These are phyloP conservation scores for Aspergillus sp. DNA, from an alignment of 2,329 filamentous ascomycete species.

Conservation along the genomic window DNA sequence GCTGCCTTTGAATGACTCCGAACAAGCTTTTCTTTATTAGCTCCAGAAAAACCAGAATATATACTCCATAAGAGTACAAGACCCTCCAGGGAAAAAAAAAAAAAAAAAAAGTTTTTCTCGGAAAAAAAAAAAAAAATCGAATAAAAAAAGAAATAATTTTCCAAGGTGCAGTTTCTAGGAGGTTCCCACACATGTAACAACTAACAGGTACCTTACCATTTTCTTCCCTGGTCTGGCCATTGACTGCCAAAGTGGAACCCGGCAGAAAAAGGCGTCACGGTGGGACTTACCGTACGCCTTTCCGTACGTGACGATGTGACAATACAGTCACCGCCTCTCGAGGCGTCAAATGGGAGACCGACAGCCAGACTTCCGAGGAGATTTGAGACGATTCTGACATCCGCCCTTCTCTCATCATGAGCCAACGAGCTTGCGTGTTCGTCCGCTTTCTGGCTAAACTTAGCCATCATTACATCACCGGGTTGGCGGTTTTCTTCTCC, in stretches of 20 bases:
- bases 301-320: conserved; percentile 11
- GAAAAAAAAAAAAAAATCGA: not conserved
- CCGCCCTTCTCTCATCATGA: not conserved
- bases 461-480: not conserved
- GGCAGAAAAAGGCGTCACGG: conserved; percentile 28
- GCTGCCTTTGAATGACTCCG: conserved; percentile 22
- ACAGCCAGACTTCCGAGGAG: too few species aligned
- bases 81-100: not conserved
- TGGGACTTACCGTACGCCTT: conserved; percentile 22
- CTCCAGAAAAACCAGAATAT: conserved; percentile 6
- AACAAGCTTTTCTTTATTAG: conserved; percentile 12
- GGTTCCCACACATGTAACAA: conserved; percentile 24
- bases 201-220: conserved; percentile 17
- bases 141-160: conserved; percentile 3
- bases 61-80: not conserved
- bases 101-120: conserved; percentile 6
- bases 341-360: not conserved
- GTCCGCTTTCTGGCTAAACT: not conserved
- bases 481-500: not conserved
- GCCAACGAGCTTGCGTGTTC: not conserved
- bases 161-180: conserved; percentile 17
- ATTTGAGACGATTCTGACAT: not conserved
- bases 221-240: conserved; percentile 25
- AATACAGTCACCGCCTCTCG: conserved; percentile 4
- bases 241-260: conserved; percentile 11